These are phyloP conservation scores for Nymphaea colorata DNA, from an alignment of 164 flowering plant species.

Conservation along the genomic window DNA sequence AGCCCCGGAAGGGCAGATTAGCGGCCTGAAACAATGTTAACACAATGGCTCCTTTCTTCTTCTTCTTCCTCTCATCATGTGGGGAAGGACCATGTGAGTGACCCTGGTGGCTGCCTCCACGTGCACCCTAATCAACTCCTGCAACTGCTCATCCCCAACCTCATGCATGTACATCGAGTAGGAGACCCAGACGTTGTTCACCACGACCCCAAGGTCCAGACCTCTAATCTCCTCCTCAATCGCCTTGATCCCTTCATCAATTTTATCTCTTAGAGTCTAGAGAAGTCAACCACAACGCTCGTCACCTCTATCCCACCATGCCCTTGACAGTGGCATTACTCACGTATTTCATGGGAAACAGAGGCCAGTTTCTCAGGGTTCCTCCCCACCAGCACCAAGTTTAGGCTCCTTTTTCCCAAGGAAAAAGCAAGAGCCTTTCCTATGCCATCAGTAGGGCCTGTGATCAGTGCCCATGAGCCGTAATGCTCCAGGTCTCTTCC, in stretches of 20 bases:
- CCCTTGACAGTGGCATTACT: constrained; percentile 28
- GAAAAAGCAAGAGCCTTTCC: constrained; percentile 79
- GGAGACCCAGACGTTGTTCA: constrained; percentile 71
- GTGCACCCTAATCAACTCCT: constrained; percentile 54
- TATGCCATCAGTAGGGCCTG: constrained; percentile 94
- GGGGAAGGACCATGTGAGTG: constrained; percentile 62
- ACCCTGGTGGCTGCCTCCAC: constrained; percentile 73
- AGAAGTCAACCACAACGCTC: constrained; percentile 66
- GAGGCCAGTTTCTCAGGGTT: constrained; percentile 43
- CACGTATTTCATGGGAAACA: constrained; percentile 27
- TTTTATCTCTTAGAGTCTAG: constrained; percentile 47
- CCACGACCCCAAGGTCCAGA: constrained; percentile 68
- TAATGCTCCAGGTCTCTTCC: constrained; percentile 64
- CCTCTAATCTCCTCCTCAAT: constrained; percentile 50
- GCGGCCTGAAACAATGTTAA: constrained; percentile 89
- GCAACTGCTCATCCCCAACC: constrained; percentile 51
- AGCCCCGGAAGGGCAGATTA: constrained; percentile 62
- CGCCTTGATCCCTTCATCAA: constrained; percentile 42
- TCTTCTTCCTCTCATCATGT: constrained; percentile 46
- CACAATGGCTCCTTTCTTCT: constrained; percentile 88
- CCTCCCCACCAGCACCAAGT: constrained; percentile 63
- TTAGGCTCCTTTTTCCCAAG: constrained; percentile 68
- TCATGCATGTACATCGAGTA: constrained; percentile 81
- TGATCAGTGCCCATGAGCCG: constrained; percentile 91
- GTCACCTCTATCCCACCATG: constrained; percentile 35